Conservation (phyloP, 108 stramenopile species). For the Epipyxis sp. region DNA sequence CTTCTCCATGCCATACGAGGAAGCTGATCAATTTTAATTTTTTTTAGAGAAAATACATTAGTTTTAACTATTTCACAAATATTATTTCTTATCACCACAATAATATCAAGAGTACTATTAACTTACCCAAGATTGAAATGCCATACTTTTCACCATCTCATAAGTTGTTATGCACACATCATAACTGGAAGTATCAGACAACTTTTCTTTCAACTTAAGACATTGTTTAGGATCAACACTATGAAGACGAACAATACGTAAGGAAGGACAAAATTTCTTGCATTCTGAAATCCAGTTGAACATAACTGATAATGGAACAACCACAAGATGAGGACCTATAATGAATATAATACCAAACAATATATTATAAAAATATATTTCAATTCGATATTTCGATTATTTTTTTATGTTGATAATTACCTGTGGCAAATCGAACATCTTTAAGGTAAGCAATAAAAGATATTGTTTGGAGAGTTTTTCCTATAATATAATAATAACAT, state of each 20-base stretch:
- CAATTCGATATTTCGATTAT: no score
- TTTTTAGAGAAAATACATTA: no score
- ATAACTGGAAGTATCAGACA: no score
- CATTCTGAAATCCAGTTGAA: conserved; percentile 25
- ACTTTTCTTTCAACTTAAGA: background rate
- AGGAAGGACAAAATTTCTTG: conserved; percentile 5
- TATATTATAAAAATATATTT: background rate
- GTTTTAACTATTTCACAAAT: no score
- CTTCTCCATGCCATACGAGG: background rate
- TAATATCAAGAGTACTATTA: no score
- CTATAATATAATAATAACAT: background rate
- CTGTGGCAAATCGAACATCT: background rate
- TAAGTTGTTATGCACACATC: conserved; percentile 34
- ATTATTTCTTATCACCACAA: no score
- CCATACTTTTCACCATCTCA: background rate
- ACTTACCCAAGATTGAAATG: no score
- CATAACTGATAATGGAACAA: conserved; percentile 20
- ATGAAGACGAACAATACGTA: conserved; percentile 21
- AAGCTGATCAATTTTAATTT: no score
- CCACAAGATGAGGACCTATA: conserved; percentile 5
- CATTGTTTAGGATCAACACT: background rate
- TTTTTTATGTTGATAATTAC: no score
- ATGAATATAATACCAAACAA: background rate
- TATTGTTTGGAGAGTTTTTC: conserved; percentile 24
- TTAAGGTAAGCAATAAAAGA: conserved; percentile 14